Percentiles rank a stretch among this genome's conserved stretches.
Conservation (phyloP, 192 early-diverging fungal genomes). For the Coemansia sp. region DNA sequence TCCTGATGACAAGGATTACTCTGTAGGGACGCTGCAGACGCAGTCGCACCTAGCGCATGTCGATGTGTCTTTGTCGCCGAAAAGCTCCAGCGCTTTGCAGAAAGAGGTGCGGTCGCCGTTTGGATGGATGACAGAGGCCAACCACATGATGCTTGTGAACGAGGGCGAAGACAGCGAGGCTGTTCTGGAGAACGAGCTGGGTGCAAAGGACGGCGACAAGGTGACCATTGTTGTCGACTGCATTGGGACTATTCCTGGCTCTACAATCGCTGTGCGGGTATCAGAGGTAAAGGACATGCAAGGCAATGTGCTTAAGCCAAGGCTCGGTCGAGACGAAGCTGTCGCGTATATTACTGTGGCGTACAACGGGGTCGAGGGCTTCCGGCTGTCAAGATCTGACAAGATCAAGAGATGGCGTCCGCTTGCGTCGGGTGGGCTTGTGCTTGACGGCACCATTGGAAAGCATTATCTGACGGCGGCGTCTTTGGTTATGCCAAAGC, state of each 20-base stretch:
- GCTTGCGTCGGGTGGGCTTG: conserved; percentile 22
- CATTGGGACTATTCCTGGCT: conserved; percentile 26
- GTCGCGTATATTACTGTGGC: conserved; percentile 41
- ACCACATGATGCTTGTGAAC: conserved; percentile 29
- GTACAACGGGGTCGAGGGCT: conserved; percentile 31
- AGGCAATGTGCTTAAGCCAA: not conserved
- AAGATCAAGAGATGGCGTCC: conserved; percentile 32
- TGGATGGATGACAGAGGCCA: conserved; percentile 21
- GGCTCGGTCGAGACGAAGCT: not conserved
- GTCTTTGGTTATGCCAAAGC: conserved; percentile 18
- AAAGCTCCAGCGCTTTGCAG: conserved; percentile 16
- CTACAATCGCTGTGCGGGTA: conserved; percentile 37
- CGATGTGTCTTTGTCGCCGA: conserved; percentile 19
- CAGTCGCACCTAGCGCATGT: conserved; percentile 19
- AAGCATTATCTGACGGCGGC: conserved; percentile 35
- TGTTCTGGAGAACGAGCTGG: conserved; percentile 15
- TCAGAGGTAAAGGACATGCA: conserved; percentile 8
- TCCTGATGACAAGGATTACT: conserved; percentile 10
- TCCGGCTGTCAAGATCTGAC: conserved; percentile 5
- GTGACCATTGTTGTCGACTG: conserved; percentile 36
- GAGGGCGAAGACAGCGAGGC: conserved; percentile 7
- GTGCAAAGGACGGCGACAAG: conserved; percentile 29
- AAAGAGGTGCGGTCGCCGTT: conserved; percentile 32
- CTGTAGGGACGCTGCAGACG: conserved; percentile 27
- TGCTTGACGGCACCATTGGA: conserved; percentile 30